Evolutionary conservation across 495 filamentous ascomycete species (phyloP).

Genomic region (Penicillium ochrochloron): DNA sequence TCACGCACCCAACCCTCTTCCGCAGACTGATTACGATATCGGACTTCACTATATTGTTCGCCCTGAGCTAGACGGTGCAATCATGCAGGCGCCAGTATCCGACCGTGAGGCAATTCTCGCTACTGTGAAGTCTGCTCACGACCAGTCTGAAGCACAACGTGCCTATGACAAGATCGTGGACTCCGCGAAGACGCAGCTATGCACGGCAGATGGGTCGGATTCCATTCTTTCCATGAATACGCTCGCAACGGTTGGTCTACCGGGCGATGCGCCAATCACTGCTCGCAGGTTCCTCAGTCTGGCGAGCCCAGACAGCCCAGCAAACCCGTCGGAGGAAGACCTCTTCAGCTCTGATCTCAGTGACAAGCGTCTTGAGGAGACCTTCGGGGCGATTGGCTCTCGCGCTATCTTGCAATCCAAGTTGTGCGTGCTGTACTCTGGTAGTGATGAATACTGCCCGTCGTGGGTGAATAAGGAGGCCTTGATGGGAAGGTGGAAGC

Average conservation of each 20-base stretch:
- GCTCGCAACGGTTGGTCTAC: conserved; percentile 51
- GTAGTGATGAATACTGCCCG: conserved; percentile 73
- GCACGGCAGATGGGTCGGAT: conserved; percentile 52
- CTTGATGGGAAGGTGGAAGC: conserved; percentile 67
- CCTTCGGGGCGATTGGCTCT: conserved; percentile 66
- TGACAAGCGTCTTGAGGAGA: conserved; percentile 59
- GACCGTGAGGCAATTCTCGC: conserved; percentile 71
- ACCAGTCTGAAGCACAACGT: conserved; percentile 36
- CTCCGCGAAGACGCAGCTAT: conserved; percentile 49
- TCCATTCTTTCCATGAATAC: conserved; percentile 61
- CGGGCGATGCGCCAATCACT: conserved; percentile 59
- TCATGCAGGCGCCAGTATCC: conserved; percentile 80
- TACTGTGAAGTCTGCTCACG: conserved; percentile 23
- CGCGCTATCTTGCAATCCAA: conserved; percentile 57
- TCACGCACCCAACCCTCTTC: conserved; percentile 39
- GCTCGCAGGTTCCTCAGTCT: conserved; percentile 67
- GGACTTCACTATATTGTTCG: conserved; percentile 34
- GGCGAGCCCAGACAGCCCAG: conserved; percentile 55
- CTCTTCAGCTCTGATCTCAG: conserved; percentile 82
- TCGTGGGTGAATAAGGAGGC: conserved; percentile 62
- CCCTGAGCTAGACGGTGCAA: conserved; percentile 72
- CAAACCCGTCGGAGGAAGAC: conserved; percentile 75
- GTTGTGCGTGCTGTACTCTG: conserved; percentile 65
- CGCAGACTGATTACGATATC: conserved; percentile 28
- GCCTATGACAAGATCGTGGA: conserved; percentile 56